Evolutionary conservation across 2,329 filamentous ascomycete species (phyloP), one percentile per base, ranked within the genome.

Genomic region (Mycosphaerella sp.): DNA sequence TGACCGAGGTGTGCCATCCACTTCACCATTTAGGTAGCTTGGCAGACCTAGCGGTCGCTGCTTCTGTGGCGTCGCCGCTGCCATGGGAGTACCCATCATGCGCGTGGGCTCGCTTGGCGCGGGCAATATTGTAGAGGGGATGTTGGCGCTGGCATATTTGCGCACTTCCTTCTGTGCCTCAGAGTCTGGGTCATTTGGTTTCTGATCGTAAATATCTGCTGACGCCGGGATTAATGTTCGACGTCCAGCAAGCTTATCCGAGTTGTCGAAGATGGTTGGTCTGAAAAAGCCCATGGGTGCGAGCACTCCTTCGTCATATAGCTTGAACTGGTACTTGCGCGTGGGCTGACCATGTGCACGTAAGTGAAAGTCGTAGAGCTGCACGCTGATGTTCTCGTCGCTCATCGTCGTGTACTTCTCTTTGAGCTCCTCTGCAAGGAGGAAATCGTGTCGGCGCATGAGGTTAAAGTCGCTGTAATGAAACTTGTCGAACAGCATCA

Each of bases 401-500:
- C 88, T 87, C 81, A 97, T 85, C 2, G 90, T 95, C 69, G 89
- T 95, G 67, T 89, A 86, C 68, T 90, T 95, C 63, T 86, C 87
- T 76, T 98, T 98, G 55, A 98, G 77, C 74, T 98, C 93, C 71
- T 98, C 93, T 1, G 92, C 92, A 23, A 98, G 78, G 38, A 97
- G 73, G 62, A 92, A 96, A 69, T 98, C 93, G 66, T 96, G 95
- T 45, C 93, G 83, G 51, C 90, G 81, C 69, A 83, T 85, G 29
- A 98, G 77, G 67, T 98, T 95, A 73, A 98, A 95, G 17, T 96
- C 91, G 45, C 86, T 81, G 69, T 98, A 98, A 4, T 95, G 92
- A 64, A 98, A 96, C 65, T 93, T 87, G 69, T 96, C 91, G 71
- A 87, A 90, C 2, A 98, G 81, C 86, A 97, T 90, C 92, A 97